These are phyloP conservation scores for Kwoniella botswanensis DNA, from an alignment of 768 basidiomycete genomes.

Conservation along the genomic window DNA sequence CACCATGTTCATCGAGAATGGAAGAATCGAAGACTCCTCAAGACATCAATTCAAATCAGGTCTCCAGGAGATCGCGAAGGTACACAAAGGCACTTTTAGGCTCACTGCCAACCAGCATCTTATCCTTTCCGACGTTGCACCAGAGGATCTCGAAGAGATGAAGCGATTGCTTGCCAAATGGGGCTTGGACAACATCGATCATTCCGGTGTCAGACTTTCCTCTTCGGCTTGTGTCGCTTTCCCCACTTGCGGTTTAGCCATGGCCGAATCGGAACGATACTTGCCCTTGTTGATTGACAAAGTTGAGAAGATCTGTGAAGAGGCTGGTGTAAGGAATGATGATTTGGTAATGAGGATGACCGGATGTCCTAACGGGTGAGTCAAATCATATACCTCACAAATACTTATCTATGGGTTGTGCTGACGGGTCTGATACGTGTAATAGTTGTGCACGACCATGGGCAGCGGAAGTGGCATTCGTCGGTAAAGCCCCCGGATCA, in stretches of 20 bases:
- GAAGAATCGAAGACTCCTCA: conserved; percentile 87
- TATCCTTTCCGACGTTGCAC: conserved; percentile 78
- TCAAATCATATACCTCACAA: conserved; percentile 3
- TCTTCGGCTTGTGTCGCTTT: conserved; percentile 97
- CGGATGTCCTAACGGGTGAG: conserved; percentile 68
- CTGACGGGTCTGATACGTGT: conserved; percentile 48
- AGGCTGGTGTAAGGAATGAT: conserved; percentile 89
- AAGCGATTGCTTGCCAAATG: conserved; percentile 80
- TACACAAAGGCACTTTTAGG: conserved; percentile 92
- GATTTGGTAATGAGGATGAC: conserved; percentile 99
- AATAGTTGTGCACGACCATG: conserved; percentile 77
- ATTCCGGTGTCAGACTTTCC: conserved; percentile 78
- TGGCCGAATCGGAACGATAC: conserved; percentile 86
- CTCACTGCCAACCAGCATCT: conserved; percentile 95
- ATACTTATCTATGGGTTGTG: conserved; percentile 58
- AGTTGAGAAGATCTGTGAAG: conserved; percentile 92
- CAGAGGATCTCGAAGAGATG: conserved; percentile 75
- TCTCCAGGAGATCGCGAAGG: conserved; percentile 85
- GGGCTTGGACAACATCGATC: conserved; percentile 84
- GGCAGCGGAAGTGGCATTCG: conserved; percentile 91
- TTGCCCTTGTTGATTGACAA: conserved; percentile 88
- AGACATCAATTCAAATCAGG: conserved; percentile 91
- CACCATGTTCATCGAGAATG: conserved; percentile 95
- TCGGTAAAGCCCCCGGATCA: conserved; percentile 90
- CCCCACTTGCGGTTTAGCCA: conserved; percentile 83